Conservation (phyloP, 306 rosid species). For the Pyrus betulifolia region DNA sequence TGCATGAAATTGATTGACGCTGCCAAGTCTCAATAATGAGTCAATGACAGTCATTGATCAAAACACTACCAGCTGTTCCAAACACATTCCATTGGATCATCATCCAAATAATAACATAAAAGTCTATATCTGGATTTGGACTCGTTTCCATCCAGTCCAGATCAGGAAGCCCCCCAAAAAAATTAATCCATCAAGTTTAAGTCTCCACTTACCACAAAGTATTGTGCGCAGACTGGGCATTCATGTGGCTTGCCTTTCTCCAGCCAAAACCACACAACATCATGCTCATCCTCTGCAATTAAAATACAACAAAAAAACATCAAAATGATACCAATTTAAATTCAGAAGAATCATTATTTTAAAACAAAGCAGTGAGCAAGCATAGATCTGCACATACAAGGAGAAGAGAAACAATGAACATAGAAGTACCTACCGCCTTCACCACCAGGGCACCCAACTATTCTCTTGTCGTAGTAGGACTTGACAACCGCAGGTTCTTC, state of each 20-base stretch:
- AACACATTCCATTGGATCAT: neutral
- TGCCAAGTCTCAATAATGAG: neutral
- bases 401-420: neutral
- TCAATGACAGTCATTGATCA: neutral
- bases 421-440: conserved; percentile 69
- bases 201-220: conserved; percentile 64
- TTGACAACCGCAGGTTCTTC: conserved; percentile 74
- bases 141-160: neutral
- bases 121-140: neutral
- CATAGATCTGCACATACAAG: neutral
- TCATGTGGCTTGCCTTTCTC: conserved; percentile 77
- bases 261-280: conserved; percentile 99
- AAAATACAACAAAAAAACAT: conserved; percentile 10
- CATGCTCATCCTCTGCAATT: conserved; percentile 91
- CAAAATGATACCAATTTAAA: conserved; percentile 1
- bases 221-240: conserved; percentile 90
- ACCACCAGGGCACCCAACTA: conserved; percentile 97
- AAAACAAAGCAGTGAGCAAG: neutral
- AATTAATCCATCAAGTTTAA: conserved; percentile 32
- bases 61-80: conserved; percentile 5
- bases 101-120: conserved; percentile 3
- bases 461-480: conserved; percentile 72
- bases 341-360: neutral
- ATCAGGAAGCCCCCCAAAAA: neutral
- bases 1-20: neutral